Evolutionary conservation across 192 early-diverging fungal species (phyloP).

Genomic region (Kappamyces sp.): DNA sequence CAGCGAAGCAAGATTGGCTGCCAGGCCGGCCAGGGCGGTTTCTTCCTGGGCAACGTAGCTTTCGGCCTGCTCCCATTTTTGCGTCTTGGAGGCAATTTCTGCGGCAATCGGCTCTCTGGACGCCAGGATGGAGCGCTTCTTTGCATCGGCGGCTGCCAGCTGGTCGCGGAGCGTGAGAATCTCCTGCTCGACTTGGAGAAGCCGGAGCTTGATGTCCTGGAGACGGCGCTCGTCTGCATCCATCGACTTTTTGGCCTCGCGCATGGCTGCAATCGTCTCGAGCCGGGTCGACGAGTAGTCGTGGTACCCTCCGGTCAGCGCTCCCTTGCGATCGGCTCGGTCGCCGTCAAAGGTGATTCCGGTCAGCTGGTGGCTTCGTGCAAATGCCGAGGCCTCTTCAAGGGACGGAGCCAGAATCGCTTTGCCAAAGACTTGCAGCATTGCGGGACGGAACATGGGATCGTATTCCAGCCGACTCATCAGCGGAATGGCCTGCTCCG

Average conservation of each 20-base stretch:
- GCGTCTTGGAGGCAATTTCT: conserved; percentile 53
- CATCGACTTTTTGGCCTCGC: conserved; percentile 37
- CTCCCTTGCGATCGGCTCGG: conserved; percentile 86
- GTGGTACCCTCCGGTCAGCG: conserved; percentile 83
- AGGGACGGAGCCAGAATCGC: conserved; percentile 80
- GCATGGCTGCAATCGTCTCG: conserved; percentile 61
- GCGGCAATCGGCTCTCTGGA: conserved; percentile 49
- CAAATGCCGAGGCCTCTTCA: conserved; percentile 72
- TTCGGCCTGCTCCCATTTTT: conserved; percentile 56
- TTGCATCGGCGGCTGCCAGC: conserved; percentile 29
- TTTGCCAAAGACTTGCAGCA: conserved; percentile 88
- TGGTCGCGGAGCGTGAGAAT: conserved; percentile 33
- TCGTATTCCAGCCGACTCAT: conserved; percentile 71
- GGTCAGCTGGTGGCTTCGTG: conserved; percentile 68
- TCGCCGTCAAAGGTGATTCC: conserved; percentile 89
- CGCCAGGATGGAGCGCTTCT: conserved; percentile 44
- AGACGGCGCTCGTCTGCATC: conserved; percentile 33
- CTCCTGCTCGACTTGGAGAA: conserved; percentile 39
- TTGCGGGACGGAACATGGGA: conserved; percentile 60
- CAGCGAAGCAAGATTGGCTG: not conserved
- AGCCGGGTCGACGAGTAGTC: conserved; percentile 69
- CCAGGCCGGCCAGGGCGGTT: not conserved
- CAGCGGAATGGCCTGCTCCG: conserved; percentile 77
- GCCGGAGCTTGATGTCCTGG: conserved; percentile 44
- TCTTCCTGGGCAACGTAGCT: conserved; percentile 19